Evolutionary conservation across 768 basidiomycete genomes (phyloP), one percentile per base, ranked within the genome.

Genomic region (Mycena alexandri): DNA sequence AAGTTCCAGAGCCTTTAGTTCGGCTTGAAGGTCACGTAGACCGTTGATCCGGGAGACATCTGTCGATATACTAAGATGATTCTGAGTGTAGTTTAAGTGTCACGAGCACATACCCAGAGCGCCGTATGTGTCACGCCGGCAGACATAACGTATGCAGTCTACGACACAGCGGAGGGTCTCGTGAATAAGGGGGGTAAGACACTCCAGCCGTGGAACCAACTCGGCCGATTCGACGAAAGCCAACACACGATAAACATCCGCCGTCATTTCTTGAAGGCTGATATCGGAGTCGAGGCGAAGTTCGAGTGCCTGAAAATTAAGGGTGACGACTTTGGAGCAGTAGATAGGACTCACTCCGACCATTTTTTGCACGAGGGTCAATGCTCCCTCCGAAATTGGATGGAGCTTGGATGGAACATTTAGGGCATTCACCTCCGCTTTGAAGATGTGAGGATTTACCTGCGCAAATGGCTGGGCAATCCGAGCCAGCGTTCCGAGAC

Each of bases 111-210:
- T 22, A 46, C 44, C 21, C 19, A 46, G 21, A 46, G 44, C 21
- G 17, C 44, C 10, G 16, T 5, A 19, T 12, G 44, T 14, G 17
- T 9, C 5, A 19, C 44, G 44, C 7, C 16, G 14, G 17, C 10
- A 6, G 3, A n/a, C 51, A 21, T 53, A 53, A 8, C 16, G 11
- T 13, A 53, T 29, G 33, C 51, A 53, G 16, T 36, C 19, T 6
- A 53, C 51, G 1, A 53, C 51, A 34, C 51, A 53, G n/a, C 11
- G 29, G 16, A 53, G 51, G 16, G 33, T 53, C 51, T 53, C 33
- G 10, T 8, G 5, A 34, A 53, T 36, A 6, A 53, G 34, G 19
- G 44, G 44, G 2, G 44, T 46, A 14, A 46, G 44, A 46, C 19
- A 6, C 10, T 38, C 38, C 38, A 38, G 14, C 14, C 10, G 38